phyloP scores from a whole-genome alignment of 306 rosid genomes.

The Quercus mongolica region DNA sequence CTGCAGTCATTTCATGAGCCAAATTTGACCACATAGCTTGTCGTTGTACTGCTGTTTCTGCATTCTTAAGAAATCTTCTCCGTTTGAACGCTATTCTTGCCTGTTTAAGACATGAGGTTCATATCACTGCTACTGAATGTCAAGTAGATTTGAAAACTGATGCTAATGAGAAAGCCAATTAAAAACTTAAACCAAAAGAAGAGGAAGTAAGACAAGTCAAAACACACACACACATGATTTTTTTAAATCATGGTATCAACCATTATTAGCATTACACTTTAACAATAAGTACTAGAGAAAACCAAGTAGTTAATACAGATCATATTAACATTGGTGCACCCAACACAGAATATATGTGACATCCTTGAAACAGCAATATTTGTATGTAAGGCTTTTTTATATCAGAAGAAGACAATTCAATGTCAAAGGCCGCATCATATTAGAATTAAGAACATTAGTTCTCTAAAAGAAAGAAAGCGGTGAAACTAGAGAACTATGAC shows the following conservation, averaged over 20 bases:
- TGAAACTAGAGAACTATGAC: background rate
- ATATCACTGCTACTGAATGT: conserved; percentile 20
- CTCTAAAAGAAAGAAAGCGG: background rate
- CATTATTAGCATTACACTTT: conserved; percentile 8
- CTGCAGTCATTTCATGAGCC: conserved; percentile 99
- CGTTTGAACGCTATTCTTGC: conserved; percentile 97
- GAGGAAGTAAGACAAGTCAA: background rate
- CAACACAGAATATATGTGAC: background rate
- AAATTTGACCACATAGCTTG: conserved; percentile 98
- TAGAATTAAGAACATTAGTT: too few relatives aligned
- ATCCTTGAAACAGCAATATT: background rate
- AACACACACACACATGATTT: background rate
- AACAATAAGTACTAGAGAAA: background rate
- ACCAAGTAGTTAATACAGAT: background rate
- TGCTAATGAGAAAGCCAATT: background rate
- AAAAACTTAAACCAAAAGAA: conserved; percentile 9
- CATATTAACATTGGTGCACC: background rate
- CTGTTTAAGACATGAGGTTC: conserved; percentile 44
- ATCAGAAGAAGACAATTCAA: too few relatives aligned
- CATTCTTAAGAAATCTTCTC: conserved; percentile 87
- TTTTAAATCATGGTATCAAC: background rate
- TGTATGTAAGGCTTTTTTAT: background rate
- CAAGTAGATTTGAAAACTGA: conserved; percentile 10
- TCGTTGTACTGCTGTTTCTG: conserved; percentile 88
- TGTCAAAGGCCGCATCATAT: too few relatives aligned